Percentiles rank a stretch among this genome's conserved stretches.
phyloP scores from a whole-genome alignment of 2,329 filamentous ascomycete genomes.

The Purpureocillium takamizusanense region DNA sequence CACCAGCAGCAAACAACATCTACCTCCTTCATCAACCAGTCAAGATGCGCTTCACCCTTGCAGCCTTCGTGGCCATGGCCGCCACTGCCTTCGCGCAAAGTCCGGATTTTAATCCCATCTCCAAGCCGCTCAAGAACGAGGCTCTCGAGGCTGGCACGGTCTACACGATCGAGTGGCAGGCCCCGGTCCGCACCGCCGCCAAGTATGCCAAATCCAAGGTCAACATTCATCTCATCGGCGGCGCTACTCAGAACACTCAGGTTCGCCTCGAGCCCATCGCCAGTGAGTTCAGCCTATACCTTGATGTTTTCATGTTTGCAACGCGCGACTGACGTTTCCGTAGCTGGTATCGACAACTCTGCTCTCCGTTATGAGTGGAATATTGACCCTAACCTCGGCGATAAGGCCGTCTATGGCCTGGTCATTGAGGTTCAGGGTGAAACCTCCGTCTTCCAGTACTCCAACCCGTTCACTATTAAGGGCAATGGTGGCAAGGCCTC shows the following conservation, averaged over 20 bases:
- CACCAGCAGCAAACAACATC: background rate
- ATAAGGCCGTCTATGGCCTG: conserved; percentile 45
- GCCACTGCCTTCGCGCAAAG: conserved; percentile 44
- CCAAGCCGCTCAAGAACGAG: conserved; percentile 33
- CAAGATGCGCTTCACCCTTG: conserved; percentile 48
- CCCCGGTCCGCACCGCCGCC: conserved; percentile 16
- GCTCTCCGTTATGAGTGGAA: conserved; percentile 39
- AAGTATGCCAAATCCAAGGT: conserved; percentile 34
- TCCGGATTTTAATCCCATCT: conserved; percentile 46
- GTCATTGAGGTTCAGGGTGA: conserved; percentile 41
- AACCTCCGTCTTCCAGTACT: conserved; percentile 46
- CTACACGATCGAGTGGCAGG: conserved; percentile 41
- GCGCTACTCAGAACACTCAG: conserved; percentile 33
- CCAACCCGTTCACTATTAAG: conserved; percentile 47
- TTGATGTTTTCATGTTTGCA: too few species aligned
- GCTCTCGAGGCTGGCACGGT: conserved; percentile 37
- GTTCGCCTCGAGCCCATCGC: conserved; percentile 33
- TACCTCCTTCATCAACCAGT: too few species aligned
- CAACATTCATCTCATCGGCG: conserved; percentile 46
- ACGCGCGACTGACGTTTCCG: too few species aligned
- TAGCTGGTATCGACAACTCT: conserved; percentile 39
- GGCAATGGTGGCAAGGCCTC: conserved; percentile 14
- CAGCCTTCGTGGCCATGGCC: conserved; percentile 42
- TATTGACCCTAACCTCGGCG: conserved; percentile 35
- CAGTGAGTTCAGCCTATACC: conserved; percentile 33